These are phyloP conservation scores for Glebionis coronaria DNA, from an alignment of 129 eudicot species.

Conservation along the genomic window DNA sequence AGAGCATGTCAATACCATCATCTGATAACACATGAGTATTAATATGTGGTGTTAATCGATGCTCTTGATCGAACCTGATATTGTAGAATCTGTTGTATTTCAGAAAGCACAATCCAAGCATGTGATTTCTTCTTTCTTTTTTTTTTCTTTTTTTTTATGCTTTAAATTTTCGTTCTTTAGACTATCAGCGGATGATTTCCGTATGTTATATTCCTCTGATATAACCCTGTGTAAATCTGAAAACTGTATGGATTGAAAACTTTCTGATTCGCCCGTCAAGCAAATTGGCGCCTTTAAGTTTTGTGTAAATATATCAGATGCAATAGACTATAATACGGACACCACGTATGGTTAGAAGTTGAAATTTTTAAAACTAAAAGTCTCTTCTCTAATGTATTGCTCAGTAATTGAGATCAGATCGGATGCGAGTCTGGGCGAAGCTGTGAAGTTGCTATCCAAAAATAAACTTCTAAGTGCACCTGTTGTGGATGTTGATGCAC, in stretches of 20 bases:
- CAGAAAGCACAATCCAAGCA: background rate
- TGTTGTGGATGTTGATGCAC: conserved; percentile 77
- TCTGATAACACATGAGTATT: too few relatives aligned
- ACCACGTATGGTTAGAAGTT: background rate
- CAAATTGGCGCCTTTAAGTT: conserved; percentile 2
- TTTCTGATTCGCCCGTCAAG: background rate
- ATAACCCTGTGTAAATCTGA: background rate
- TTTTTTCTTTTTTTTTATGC: too few relatives aligned
- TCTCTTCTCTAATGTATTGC: background rate
- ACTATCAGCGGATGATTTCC: background rate
- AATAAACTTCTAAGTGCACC: conserved; percentile 84
- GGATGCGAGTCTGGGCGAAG: conserved; percentile 83
- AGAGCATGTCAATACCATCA: background rate
- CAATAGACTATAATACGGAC: background rate
- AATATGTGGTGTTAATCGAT: background rate
- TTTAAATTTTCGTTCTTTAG: background rate
- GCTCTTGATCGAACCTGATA: background rate
- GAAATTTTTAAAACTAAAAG: background rate
- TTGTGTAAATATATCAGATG: background rate
- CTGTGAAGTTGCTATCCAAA: conserved; percentile 65
- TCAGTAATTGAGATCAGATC: conserved; percentile 81
- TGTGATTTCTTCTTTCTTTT: too few relatives aligned
- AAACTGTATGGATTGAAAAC: background rate
- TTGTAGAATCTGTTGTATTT: background rate
- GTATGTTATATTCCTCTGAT: background rate